Evolutionary conservation across 225 moss, liverwort and hornwort species (phyloP).

Genomic region (Pleurozium schreberi): DNA sequence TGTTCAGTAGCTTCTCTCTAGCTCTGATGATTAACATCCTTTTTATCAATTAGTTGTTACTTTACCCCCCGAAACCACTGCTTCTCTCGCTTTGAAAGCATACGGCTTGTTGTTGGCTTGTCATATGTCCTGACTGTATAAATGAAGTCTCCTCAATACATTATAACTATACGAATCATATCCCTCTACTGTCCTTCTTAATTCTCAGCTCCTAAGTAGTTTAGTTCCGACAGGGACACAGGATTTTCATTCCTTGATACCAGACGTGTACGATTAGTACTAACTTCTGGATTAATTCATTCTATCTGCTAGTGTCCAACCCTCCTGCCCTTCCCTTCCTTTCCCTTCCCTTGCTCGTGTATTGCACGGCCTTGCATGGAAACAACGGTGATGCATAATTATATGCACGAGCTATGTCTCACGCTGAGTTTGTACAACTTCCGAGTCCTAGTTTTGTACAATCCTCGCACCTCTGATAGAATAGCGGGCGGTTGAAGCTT

Average conservation of each 20-base stretch:
- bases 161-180: background rate
- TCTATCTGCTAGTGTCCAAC: background rate
- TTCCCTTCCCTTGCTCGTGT: background rate
- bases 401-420: background rate
- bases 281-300: background rate
- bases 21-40: background rate
- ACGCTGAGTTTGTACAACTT: background rate
- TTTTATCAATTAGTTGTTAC: background rate
- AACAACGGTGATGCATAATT: background rate
- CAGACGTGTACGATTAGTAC: background rate
- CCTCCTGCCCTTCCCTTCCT: background rate
- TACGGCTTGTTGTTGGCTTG: background rate
- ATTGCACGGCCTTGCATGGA: background rate
- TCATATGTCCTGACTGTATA: slow-evolving; percentile 22
- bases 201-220: background rate
- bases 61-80: background rate
- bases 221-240: background rate
- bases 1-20: background rate
- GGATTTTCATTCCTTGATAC: background rate
- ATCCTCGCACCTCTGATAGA: background rate
- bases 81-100: slow-evolving; percentile 16
- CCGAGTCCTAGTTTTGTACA: background rate
- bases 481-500: background rate
- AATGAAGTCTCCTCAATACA: background rate
- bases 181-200: background rate